These are phyloP conservation scores for Calycina marina DNA, from an alignment of 2,329 filamentous ascomycete species.

Conservation along the genomic window DNA sequence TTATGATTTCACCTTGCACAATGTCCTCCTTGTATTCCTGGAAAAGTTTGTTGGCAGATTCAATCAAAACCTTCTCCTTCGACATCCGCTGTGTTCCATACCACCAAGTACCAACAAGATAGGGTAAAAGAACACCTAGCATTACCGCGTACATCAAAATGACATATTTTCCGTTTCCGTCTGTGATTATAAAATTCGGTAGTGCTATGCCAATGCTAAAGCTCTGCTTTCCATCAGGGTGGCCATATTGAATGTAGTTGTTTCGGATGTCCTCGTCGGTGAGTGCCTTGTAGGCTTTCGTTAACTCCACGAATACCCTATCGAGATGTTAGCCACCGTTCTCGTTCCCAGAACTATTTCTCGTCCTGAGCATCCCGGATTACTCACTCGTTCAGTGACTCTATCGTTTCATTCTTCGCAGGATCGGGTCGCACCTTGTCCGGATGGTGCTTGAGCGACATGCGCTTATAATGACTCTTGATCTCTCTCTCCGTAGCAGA, in stretches of 20 bases:
- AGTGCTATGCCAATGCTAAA: slow-evolving; percentile 96
- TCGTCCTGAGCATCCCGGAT: too few relatives aligned
- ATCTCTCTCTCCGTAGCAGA: slow-evolving; percentile 79
- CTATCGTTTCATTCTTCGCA: slow-evolving; percentile 76
- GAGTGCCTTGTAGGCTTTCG: slow-evolving; percentile 94
- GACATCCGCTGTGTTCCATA: slow-evolving; percentile 90
- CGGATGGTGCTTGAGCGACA: slow-evolving; percentile 78
- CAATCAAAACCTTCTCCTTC: slow-evolving; percentile 83
- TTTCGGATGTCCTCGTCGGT: slow-evolving; percentile 96
- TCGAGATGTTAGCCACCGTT: too few relatives aligned
- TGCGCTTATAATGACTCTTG: slow-evolving; percentile 75
- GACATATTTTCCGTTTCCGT: slow-evolving; percentile 92
- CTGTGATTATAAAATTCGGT: slow-evolving; percentile 80
- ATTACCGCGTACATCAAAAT: slow-evolving; percentile 77
- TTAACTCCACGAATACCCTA: slow-evolving; percentile 91
- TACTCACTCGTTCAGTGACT: slow-evolving; percentile 71
- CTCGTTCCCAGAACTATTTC: too few relatives aligned
- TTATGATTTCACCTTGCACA: slow-evolving; percentile 64
- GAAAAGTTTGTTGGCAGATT: slow-evolving; percentile 90
- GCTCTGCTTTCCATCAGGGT: slow-evolving; percentile 96
- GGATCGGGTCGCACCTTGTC: slow-evolving; percentile 81
- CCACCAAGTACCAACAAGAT: slow-evolving; percentile 95
- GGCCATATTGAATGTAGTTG: slow-evolving; percentile 90
- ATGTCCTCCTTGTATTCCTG: slow-evolving; percentile 79
- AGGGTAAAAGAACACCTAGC: slow-evolving; percentile 81